phyloP scores from a whole-genome alignment of 2,329 filamentous ascomycete species.

The Zasmidium citrigriseum region DNA sequence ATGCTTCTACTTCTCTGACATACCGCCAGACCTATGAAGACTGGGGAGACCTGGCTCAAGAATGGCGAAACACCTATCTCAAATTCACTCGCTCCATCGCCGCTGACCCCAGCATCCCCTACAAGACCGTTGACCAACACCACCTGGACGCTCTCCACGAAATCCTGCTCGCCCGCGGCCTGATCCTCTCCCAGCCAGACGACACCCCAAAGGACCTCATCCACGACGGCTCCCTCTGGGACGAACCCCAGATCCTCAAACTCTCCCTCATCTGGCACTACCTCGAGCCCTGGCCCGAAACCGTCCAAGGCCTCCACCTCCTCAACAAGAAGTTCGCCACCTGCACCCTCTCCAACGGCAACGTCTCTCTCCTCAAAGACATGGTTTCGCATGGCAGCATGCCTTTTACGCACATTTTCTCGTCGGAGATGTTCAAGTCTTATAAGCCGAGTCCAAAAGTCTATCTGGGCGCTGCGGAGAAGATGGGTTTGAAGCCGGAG shows the following conservation, averaged over 20 bases:
- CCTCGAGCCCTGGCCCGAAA: conserved; percentile 69
- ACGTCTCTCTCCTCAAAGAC: conserved; percentile 65
- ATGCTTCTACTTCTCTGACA: conserved; percentile 1
- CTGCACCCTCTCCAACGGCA: conserved; percentile 74
- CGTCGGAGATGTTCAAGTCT: conserved; percentile 68
- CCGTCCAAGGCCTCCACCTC: conserved; percentile 55
- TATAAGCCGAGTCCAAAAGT: conserved; percentile 73
- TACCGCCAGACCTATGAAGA: conserved; percentile 48
- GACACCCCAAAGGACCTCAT: conserved; percentile 5
- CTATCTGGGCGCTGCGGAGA: conserved; percentile 67
- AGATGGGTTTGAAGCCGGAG: conserved; percentile 56
- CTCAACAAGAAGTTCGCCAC: conserved; percentile 56
- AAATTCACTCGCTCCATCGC: conserved; percentile 57
- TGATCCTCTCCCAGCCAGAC: conserved; percentile 12
- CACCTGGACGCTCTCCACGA: conserved; percentile 63
- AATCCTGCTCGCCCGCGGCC: conserved; percentile 55
- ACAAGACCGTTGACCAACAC: conserved; percentile 73
- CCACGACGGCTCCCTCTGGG: conserved; percentile 54
- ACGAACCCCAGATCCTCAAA: conserved; percentile 37
- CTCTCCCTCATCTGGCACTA: conserved; percentile 70
- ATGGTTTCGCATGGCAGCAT: conserved; percentile 60
- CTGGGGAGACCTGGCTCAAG: conserved; percentile 50
- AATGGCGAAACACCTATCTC: conserved; percentile 64
- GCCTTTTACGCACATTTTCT: conserved; percentile 64
- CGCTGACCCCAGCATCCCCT: conserved; percentile 44